Evolutionary conservation across 345 rosid species (phyloP).

Genomic region (Atalantia buxifolia): DNA sequence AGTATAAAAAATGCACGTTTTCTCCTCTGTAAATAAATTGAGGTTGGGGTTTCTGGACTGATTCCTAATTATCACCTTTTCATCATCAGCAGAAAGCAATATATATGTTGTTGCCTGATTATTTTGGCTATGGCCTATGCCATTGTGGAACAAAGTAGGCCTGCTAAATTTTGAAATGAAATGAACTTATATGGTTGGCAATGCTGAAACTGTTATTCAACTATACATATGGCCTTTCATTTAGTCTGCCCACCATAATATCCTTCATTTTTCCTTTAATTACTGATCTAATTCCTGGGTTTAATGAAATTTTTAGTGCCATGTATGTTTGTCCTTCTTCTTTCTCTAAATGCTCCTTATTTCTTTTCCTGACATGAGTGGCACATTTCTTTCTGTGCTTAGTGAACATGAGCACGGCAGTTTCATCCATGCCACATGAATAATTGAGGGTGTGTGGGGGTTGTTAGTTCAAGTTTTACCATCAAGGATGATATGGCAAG

Average conservation of each 20-base stretch:
- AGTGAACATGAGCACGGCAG: background rate
- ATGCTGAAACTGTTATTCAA: background rate
- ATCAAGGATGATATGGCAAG: background rate
- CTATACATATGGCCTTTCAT: background rate
- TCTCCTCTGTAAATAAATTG: background rate
- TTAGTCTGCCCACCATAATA: background rate
- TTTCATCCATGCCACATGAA: background rate
- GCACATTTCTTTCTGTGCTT: background rate
- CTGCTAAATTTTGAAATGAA: background rate
- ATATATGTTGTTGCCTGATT: background rate
- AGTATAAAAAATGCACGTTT: background rate
- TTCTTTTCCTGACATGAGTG: background rate
- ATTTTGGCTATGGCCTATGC: background rate
- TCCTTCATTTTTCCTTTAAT: background rate
- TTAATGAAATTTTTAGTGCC: background rate
- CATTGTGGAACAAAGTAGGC: background rate
- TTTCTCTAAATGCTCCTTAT: background rate
- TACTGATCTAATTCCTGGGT: background rate
- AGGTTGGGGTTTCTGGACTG: background rate
- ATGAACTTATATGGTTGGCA: background rate
- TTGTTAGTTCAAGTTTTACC: background rate
- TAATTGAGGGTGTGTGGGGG: background rate
- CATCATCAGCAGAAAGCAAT: background rate
- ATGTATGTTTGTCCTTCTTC: background rate
- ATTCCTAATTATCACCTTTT: background rate